A percentile compares a stretch with the other conserved stretches of the same genome.
Conservation (phyloP, 140 eudicot genomes). For the Erigeron philadelphicus region DNA sequence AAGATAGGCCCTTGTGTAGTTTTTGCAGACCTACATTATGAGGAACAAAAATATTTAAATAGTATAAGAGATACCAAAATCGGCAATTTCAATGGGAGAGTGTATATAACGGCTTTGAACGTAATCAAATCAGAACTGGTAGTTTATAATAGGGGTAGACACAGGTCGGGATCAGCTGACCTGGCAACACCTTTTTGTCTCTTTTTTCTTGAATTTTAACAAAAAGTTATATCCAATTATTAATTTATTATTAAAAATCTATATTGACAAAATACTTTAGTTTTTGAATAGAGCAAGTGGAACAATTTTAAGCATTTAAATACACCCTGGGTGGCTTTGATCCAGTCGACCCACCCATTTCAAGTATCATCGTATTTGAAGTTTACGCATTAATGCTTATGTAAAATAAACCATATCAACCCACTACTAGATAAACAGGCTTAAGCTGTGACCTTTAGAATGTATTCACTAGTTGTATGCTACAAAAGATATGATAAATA, state of each 20-base stretch:
- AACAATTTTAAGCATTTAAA: too few relatives aligned
- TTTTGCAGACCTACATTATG: slow-evolving; percentile 67
- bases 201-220: not conserved
- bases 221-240: not conserved
- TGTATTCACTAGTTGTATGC: not conserved
- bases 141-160: not conserved
- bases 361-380: too few relatives aligned
- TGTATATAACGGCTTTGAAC: too few relatives aligned
- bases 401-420: too few relatives aligned
- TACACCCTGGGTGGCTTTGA: too few relatives aligned
- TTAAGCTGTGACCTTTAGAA: not conserved
- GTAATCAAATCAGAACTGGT: not conserved
- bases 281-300: too few relatives aligned
- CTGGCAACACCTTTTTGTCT: not conserved
- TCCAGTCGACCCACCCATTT: too few relatives aligned
- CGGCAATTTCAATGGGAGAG: not conserved
- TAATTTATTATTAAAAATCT: not conserved
- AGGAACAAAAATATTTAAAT: not conserved
- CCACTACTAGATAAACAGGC: not conserved
- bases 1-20: slow-evolving; percentile 82
- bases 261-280: too few relatives aligned
- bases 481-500: slow-evolving; percentile 9
- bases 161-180: not conserved
- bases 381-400: too few relatives aligned
- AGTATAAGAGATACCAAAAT: not conserved